Conservation (phyloP, 2,329 filamentous ascomycete genomes). For the Cladosporium sp. region DNA sequence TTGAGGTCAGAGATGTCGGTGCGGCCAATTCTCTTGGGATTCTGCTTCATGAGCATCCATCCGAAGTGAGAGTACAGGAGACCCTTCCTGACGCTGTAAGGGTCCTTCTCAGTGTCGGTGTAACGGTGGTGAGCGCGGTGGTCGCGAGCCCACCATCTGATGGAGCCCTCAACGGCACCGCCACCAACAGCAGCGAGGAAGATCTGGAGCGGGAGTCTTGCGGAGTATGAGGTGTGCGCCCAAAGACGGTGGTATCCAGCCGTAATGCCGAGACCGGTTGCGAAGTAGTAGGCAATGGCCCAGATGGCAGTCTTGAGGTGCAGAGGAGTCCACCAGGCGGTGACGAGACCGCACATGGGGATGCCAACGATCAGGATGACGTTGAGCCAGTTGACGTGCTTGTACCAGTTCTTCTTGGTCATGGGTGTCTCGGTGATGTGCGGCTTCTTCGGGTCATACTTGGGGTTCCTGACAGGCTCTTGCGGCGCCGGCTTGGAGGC, state of each 20-base stretch:
- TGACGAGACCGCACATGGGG: slow-evolving; percentile 67
- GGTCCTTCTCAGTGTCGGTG: slow-evolving; percentile 88
- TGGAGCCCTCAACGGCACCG: slow-evolving; percentile 78
- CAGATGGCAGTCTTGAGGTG: slow-evolving; percentile 67
- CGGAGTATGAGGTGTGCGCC: slow-evolving; percentile 82
- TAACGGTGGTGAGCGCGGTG: slow-evolving; percentile 87
- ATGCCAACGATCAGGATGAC: slow-evolving; percentile 73
- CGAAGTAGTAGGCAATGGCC: slow-evolving; percentile 75
- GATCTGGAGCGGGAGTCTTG: slow-evolving; percentile 68
- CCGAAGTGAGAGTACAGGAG: slow-evolving; percentile 78
- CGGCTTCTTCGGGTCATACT: slow-evolving; percentile 64
- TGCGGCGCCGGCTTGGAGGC: slow-evolving; percentile 41
- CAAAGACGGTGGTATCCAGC: slow-evolving; percentile 73
- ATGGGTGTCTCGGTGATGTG: slow-evolving; percentile 82
- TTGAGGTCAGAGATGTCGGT: slow-evolving; percentile 86
- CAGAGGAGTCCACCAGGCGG: slow-evolving; percentile 73
- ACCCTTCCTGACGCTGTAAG: slow-evolving; percentile 86
- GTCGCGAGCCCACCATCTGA: slow-evolving; percentile 83
- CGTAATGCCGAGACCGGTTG: slow-evolving; percentile 50
- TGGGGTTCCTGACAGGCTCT: slow-evolving; percentile 49
- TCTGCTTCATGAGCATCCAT: slow-evolving; percentile 93
- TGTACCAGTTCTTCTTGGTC: slow-evolving; percentile 78
- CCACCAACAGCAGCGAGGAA: slow-evolving; percentile 77
- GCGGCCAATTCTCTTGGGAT: slow-evolving; percentile 80
- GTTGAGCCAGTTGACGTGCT: slow-evolving; percentile 94